Evolutionary conservation across 2,329 filamentous ascomycete species (phyloP).

Genomic region (Aspergillus fumigatus): DNA sequence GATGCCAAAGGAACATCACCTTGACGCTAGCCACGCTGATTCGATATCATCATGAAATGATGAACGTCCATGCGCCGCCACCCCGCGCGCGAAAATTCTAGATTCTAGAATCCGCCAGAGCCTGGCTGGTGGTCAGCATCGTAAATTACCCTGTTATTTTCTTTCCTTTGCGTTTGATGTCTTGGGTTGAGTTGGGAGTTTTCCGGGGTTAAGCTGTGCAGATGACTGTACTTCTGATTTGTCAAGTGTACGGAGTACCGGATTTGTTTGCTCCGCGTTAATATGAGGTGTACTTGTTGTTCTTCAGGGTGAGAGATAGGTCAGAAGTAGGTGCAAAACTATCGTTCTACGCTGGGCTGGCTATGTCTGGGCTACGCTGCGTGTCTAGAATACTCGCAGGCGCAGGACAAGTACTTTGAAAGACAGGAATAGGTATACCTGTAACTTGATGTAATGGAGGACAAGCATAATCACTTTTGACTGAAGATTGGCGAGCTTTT

Average conservation of each 20-base stretch:
- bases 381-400: background rate
- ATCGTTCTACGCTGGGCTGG: background rate
- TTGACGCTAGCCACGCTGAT: background rate
- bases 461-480: background rate
- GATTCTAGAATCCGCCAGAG: background rate
- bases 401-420: background rate
- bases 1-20: background rate
- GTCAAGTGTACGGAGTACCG: too few species aligned
- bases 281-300: too few species aligned
- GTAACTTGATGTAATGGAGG: background rate
- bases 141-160: background rate
- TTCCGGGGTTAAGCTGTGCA: background rate
- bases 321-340: background rate
- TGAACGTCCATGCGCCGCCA: background rate
- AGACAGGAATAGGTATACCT: too few species aligned
- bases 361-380: background rate
- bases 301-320: background rate
- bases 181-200: background rate
- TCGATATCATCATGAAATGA: background rate
- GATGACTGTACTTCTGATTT: background rate
- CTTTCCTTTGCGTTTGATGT: background rate
- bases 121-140: background rate
- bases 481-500: background rate
- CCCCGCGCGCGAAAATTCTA: background rate
- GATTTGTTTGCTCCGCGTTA: background rate